Percentiles rank a stretch among this genome's conserved stretches.
Conservation (phyloP, 306 rosid genomes). For the Quercus parvula region DNA sequence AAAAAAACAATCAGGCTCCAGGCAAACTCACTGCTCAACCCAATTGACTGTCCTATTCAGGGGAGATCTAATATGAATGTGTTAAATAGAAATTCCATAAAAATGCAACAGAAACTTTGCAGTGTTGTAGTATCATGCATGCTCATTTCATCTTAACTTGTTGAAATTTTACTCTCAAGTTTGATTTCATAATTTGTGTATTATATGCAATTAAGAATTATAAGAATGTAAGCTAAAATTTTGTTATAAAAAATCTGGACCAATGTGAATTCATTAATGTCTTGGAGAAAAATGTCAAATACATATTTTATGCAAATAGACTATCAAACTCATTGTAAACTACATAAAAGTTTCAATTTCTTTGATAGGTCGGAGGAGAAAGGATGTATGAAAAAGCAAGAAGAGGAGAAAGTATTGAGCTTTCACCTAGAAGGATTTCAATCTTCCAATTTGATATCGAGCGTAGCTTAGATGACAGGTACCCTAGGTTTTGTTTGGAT, state of each 20-base stretch:
- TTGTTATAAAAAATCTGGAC: not conserved
- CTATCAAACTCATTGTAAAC: not conserved
- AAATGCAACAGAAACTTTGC: not conserved
- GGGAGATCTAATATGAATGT: not conserved
- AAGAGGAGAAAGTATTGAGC: slow-evolving; percentile 94
- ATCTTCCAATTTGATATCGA: slow-evolving; percentile 82
- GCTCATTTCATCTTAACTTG: not conserved
- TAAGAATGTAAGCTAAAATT: not conserved
- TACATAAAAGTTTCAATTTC: slow-evolving; percentile 25
- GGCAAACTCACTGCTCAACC: not conserved
- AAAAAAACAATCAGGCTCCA: not conserved
- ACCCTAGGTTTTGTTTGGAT: not conserved
- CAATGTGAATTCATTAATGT: not conserved
- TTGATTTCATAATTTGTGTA: not conserved
- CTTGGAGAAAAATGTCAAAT: not conserved
- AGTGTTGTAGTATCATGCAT: not conserved
- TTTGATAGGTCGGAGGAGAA: slow-evolving; percentile 89
- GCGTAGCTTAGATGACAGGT: slow-evolving; percentile 95
- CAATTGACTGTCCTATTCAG: not conserved
- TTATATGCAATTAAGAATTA: not conserved
- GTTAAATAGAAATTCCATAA: not conserved
- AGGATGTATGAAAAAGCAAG: slow-evolving; percentile 96
- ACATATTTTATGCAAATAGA: slow-evolving; percentile 1
- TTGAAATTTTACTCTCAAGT: not conserved
- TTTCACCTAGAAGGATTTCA: slow-evolving; percentile 86